Conservation (phyloP, 148 eudicot genomes). For the Diospyros kaki region DNA sequence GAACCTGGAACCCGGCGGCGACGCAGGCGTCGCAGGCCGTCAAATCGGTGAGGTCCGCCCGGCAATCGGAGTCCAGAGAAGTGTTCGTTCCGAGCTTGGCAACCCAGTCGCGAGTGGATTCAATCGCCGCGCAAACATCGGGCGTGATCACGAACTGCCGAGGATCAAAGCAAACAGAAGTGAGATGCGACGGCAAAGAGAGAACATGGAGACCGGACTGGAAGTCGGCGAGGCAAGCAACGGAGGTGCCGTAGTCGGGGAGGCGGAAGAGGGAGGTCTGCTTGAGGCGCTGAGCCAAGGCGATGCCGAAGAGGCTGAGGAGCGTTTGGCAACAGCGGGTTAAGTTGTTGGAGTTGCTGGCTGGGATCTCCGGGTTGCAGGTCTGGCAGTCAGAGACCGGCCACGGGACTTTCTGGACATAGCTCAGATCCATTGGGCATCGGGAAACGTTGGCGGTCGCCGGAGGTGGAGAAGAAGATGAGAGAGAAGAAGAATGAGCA, state of each 20-base stretch:
- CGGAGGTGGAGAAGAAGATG: no score
- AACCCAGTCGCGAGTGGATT: constrained; percentile 48
- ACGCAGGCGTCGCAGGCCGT: constrained; percentile 54
- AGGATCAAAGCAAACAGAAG: constrained; percentile 48
- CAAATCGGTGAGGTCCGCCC: constrained; percentile 37
- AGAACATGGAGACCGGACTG: constrained; percentile 45
- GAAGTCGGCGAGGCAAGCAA: constrained; percentile 46
- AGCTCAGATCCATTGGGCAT: no score
- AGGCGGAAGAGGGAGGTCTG: constrained; percentile 43
- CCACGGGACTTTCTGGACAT: no score
- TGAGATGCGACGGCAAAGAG: constrained; percentile 36
- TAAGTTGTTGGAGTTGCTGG: neutral
- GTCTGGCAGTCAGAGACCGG: no score
- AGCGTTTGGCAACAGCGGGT: constrained; percentile 42
- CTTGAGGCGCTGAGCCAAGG: constrained; percentile 42
- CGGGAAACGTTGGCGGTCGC: no score
- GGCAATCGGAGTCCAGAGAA: constrained; percentile 39
- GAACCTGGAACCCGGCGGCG: constrained; percentile 48
- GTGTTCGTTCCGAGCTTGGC: constrained; percentile 41
- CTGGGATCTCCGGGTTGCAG: neutral
- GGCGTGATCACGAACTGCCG: constrained; percentile 45
- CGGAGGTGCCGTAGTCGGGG: constrained; percentile 42
- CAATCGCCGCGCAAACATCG: constrained; percentile 49
- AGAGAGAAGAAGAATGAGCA: no score
- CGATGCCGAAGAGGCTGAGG: constrained; percentile 53